Percentiles rank a stretch among this genome's conserved stretches.
Conservation (phyloP, 2,329 filamentous ascomycete genomes). For the Westerdykella ornata region DNA sequence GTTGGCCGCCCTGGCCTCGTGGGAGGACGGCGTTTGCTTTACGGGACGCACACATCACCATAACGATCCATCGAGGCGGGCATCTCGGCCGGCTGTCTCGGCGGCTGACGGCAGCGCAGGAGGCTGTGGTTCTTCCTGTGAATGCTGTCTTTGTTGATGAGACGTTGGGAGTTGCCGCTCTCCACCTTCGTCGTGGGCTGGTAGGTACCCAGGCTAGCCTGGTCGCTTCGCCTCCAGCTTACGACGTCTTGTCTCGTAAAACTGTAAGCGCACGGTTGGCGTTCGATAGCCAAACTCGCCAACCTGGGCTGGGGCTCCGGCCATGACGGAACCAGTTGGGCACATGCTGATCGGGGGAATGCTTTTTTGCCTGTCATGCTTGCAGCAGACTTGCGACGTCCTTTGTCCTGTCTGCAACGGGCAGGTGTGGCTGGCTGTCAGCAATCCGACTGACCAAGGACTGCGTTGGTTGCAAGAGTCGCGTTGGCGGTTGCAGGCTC, state of each 20-base stretch:
- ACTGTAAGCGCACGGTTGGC: slow-evolving; percentile 26
- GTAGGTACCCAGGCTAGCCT: background rate
- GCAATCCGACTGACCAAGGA: slow-evolving; percentile 8
- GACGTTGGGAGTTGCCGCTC: background rate
- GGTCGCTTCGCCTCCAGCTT: slow-evolving; percentile 1
- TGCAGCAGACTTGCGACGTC: slow-evolving; percentile 9
- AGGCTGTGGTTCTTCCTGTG: too few relatives aligned
- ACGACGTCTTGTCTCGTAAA: slow-evolving; percentile 7
- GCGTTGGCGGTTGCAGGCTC: background rate
- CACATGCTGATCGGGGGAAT: slow-evolving; percentile 30
- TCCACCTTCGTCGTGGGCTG: background rate
- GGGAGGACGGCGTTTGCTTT: too few relatives aligned
- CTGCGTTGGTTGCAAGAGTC: background rate
- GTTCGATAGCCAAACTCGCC: slow-evolving; percentile 24
- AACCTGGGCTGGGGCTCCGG: slow-evolving; percentile 17
- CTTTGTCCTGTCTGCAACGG: slow-evolving; percentile 6
- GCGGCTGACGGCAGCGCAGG: background rate
- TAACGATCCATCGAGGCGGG: too few relatives aligned
- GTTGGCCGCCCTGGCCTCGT: too few relatives aligned
- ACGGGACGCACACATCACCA: too few relatives aligned
- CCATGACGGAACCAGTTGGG: slow-evolving; percentile 31
- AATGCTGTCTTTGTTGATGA: background rate
- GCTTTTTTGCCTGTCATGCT: slow-evolving; percentile 29
- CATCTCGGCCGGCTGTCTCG: too few relatives aligned
- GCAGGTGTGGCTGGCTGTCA: slow-evolving; percentile 5